These are phyloP conservation scores for Trichophyton mentagrophytes DNA, from an alignment of 2,329 filamentous ascomycete species.

Conservation along the genomic window DNA sequence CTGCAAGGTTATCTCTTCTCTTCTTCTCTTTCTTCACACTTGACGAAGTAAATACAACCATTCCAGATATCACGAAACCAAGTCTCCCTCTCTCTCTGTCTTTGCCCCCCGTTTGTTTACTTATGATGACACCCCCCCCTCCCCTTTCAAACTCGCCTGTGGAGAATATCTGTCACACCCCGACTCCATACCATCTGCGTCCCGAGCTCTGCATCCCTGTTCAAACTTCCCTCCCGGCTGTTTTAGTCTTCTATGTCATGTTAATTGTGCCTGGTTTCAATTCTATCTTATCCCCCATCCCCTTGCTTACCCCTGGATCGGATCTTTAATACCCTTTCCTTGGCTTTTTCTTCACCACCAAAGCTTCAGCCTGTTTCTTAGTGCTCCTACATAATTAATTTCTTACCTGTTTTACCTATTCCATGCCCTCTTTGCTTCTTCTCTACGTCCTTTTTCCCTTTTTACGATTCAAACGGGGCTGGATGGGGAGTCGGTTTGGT, in stretches of 20 bases:
- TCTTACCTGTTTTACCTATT: background rate
- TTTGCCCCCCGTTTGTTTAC: background rate
- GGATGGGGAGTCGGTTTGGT: background rate
- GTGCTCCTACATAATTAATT: background rate
- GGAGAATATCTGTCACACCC: background rate
- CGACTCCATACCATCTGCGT: background rate
- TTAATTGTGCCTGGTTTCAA: background rate
- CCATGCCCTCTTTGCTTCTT: no score
- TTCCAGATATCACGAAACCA: background rate
- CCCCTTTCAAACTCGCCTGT: background rate
- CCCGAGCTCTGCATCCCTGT: background rate
- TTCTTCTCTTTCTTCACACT: background rate
- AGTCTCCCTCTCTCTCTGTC: background rate
- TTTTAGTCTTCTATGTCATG: background rate
- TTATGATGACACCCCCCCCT: background rate
- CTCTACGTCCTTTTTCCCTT: background rate
- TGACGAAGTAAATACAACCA: background rate
- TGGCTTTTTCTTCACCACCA: background rate
- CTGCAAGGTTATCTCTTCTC: constrained; percentile 1
- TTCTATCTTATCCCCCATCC: background rate
- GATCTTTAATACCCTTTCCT: constrained; percentile 1
- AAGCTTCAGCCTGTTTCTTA: background rate
- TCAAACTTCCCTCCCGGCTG: background rate
- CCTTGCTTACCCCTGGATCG: background rate
- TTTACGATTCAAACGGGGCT: background rate